phyloP scores from a whole-genome alignment of 2,329 filamentous ascomycete species.

The Falciphora oryzae region DNA sequence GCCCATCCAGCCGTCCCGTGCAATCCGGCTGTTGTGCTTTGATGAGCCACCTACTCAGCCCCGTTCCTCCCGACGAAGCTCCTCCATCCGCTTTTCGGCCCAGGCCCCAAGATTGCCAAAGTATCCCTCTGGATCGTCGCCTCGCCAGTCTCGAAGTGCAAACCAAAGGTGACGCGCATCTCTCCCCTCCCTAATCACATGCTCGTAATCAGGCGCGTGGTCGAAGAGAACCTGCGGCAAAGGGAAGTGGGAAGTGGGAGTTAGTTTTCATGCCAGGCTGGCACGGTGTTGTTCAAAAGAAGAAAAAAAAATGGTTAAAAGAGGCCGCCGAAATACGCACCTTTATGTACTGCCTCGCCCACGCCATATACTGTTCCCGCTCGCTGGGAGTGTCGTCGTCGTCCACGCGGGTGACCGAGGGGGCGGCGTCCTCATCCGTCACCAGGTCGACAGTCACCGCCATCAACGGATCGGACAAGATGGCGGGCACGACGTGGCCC shows the following conservation, averaged over 20 bases:
- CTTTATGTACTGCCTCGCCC: conserved; percentile 22
- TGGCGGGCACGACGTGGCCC: conserved; percentile 24
- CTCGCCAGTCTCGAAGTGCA: conserved; percentile 17
- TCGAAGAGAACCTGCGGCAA: conserved; percentile 14
- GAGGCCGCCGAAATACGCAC: too few relatives aligned
- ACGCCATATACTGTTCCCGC: conserved; percentile 16
- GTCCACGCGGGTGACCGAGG: conserved; percentile 15
- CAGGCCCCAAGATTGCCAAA: conserved; percentile 13
- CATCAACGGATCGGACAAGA: conserved; percentile 16
- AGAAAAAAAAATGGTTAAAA: too few relatives aligned
- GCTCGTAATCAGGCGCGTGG: conserved; percentile 17
- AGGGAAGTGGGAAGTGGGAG: not conserved
- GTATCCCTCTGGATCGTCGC: conserved; percentile 12
- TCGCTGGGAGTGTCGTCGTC: conserved; percentile 14
- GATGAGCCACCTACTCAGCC: too few relatives aligned
- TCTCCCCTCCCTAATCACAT: conserved; percentile 20
- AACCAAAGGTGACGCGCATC: conserved; percentile 25
- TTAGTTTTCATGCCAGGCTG: conserved; percentile 13
- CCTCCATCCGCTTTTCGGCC: conserved; percentile 11
- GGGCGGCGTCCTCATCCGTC: conserved; percentile 1
- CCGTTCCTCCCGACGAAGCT: not conserved
- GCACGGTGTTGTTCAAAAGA: too few relatives aligned
- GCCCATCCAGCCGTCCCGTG: too few relatives aligned
- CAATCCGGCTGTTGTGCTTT: too few relatives aligned
- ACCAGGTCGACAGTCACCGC: conserved; percentile 3